phyloP scores from a whole-genome alignment of 2,329 filamentous ascomycete species.

The Trichoderma lentiforme region DNA sequence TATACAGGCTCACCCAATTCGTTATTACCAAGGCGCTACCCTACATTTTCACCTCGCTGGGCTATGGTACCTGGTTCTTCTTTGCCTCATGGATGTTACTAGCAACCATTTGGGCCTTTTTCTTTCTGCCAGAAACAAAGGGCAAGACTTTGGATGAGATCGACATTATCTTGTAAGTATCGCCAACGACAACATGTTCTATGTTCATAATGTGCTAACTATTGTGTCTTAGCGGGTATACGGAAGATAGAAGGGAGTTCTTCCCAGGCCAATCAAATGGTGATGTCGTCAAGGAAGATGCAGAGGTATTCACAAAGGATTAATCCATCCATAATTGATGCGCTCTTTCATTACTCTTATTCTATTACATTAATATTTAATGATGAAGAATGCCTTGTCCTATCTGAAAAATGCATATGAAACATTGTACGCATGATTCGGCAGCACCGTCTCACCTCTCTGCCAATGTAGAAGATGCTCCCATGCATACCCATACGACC shows the following conservation, averaged over 20 bases:
- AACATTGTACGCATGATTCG: neutral
- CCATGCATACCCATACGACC: neutral
- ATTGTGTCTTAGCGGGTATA: neutral
- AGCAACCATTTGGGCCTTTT: slow-evolving; percentile 47
- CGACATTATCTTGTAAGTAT: slow-evolving; percentile 38
- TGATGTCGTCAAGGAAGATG: slow-evolving; percentile 9
- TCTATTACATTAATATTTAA: neutral
- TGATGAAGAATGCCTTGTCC: no score
- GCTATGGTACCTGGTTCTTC: slow-evolving; percentile 56
- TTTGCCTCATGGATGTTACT: slow-evolving; percentile 51
- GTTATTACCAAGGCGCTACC: slow-evolving; percentile 43
- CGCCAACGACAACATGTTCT: neutral
- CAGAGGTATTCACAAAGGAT: slow-evolving; percentile 11
- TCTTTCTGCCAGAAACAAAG: slow-evolving; percentile 54
- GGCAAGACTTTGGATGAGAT: slow-evolving; percentile 52
- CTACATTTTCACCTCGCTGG: slow-evolving; percentile 42
- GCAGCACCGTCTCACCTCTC: neutral
- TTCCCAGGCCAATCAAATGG: neutral
- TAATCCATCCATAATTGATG: neutral
- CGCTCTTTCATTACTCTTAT: neutral
- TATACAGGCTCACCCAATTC: slow-evolving; percentile 37
- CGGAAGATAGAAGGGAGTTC: slow-evolving; percentile 5
- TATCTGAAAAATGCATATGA: neutral
- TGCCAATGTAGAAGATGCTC: neutral
- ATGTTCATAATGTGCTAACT: neutral